Evolutionary conservation across 352 stramenopile genomes (phyloP).

Genomic region (Elongisporangium senticosum): DNA sequence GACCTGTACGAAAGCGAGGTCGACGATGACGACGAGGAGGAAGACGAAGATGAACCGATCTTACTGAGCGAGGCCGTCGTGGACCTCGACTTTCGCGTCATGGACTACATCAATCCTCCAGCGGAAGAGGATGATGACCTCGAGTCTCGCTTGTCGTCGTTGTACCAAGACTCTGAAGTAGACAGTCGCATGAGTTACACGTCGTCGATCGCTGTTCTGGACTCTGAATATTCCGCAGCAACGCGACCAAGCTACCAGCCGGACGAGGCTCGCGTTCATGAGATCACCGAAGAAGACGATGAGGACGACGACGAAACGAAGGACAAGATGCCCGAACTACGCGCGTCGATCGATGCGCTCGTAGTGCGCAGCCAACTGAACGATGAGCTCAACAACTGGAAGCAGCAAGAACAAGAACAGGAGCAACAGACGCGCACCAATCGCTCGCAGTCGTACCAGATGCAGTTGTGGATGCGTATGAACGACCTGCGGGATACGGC

Average conservation of each 20-base stretch:
- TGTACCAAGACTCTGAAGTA: constrained; percentile 18
- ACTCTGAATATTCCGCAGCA: constrained; percentile 20
- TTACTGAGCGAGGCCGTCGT: constrained; percentile 39
- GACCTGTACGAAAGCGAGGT: constrained; percentile 18
- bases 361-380: constrained; percentile 12
- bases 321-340: constrained; percentile 1
- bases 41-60: constrained; percentile 26
- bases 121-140: constrained; percentile 18
- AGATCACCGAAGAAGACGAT: constrained; percentile 19
- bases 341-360: neutral
- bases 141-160: constrained; percentile 26
- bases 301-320: constrained; percentile 20
- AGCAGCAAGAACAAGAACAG: neutral
- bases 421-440: constrained; percentile 7
- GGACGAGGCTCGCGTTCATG: constrained; percentile 10
- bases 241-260: constrained; percentile 14
- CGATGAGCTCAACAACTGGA: constrained; percentile 7
- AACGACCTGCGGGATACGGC: constrained; percentile 54
- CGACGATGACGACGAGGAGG: constrained; percentile 2
- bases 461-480: constrained; percentile 71
- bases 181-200: constrained; percentile 29
- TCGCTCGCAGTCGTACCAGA: constrained; percentile 44
- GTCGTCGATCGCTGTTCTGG: constrained; percentile 56
- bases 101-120: constrained; percentile 39
- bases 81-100: constrained; percentile 28